Base-by-base conservation (phyloP, 495 filamentous ascomycete genomes). In the Aspergillus campestris region DNA sequence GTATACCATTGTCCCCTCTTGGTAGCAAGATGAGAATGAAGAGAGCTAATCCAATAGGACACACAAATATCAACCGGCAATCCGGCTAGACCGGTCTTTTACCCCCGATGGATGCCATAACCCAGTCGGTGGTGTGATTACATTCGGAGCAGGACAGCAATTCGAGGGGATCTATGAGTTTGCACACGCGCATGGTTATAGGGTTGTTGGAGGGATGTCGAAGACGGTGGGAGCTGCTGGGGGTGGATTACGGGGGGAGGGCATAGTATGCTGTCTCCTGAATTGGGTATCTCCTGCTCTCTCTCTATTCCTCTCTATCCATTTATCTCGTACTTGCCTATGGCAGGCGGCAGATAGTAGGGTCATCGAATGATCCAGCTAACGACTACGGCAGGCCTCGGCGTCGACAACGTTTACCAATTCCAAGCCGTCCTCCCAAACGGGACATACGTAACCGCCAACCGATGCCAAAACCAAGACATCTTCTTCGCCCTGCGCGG, bases 401-500 rank as follows among this genome's bases (percentile, higher is more conserved):
- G 51, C 15, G 58, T 56, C 14, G 60, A 66, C 39, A 57, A 66
- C 33, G 60, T 62, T 5, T 53, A 61, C 11, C 55, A 59, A 41
- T 34, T 56, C 13, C 40, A 52, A 14, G 74, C 75, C 38, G 62
- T 80, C 11, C 73, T 74, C 0, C 67, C 75, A 11, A 62, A 72
- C 24, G 77, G 77, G 5, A 45, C 51, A 12, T 62, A 66, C 12
- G 57, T 67, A 2, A 76, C 64, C 0, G 70, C 73, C 9, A 71
- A 68, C 37, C 48, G 64, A 7, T 57, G 59, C 12, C 60, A 66
- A 38, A 72, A 81, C 50, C 43, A 70, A 1, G 76, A 82, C 40
- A 67, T 81, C 14, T 82, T 80, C 61, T 80, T 67, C n/a, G 67
- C 67, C 5, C 58, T 79, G 13, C 65, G 76, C 6, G 77, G 77